Conservation (phyloP, 129 eudicot genomes). For the Scalesia atractyloides region DNA sequence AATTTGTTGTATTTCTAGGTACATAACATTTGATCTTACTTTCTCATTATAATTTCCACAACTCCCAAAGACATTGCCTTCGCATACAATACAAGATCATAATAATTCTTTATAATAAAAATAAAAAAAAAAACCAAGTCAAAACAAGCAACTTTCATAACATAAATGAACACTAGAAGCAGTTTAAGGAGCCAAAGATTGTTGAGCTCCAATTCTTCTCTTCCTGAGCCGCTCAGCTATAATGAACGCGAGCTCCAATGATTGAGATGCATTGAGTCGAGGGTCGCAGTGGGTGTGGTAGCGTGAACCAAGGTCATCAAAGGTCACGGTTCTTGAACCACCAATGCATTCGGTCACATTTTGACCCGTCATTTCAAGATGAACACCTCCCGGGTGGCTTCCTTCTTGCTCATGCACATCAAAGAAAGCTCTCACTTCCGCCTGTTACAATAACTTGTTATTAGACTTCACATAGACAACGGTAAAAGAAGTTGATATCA, state of each 20-base stretch:
- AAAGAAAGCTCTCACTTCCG: conserved; percentile 92
- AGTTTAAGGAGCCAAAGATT: conserved; percentile 30
- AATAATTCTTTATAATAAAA: not conserved
- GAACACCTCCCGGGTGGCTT: conserved; percentile 94
- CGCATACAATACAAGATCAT: conserved; percentile 30
- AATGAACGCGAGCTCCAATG: conserved; percentile 90
- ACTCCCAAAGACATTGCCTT: conserved; percentile 25
- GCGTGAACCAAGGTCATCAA: conserved; percentile 86
- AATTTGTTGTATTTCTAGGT: conserved; percentile 5
- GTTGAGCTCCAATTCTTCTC: conserved; percentile 44
- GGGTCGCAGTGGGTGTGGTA: conserved; percentile 99
- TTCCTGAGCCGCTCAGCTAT: conserved; percentile 79
- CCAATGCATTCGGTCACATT: conserved; percentile 97
- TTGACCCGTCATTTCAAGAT: conserved; percentile 97
- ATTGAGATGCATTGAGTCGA: conserved; percentile 82
- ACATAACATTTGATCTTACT: not conserved
- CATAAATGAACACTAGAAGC: conserved; percentile 1
- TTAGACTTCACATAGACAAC: conserved; percentile 11
- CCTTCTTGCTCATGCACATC: conserved; percentile 99
- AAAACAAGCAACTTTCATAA: conserved; percentile 9
- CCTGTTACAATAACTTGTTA: conserved; percentile 41
- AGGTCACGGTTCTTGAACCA: conserved; percentile 88
- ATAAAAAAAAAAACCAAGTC: conserved; percentile 1
- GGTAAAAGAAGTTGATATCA: not conserved
- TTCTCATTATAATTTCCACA: conserved; percentile 18